Evolutionary conservation across 345 rosid species (phyloP).

Genomic region (Linum trigynum): DNA sequence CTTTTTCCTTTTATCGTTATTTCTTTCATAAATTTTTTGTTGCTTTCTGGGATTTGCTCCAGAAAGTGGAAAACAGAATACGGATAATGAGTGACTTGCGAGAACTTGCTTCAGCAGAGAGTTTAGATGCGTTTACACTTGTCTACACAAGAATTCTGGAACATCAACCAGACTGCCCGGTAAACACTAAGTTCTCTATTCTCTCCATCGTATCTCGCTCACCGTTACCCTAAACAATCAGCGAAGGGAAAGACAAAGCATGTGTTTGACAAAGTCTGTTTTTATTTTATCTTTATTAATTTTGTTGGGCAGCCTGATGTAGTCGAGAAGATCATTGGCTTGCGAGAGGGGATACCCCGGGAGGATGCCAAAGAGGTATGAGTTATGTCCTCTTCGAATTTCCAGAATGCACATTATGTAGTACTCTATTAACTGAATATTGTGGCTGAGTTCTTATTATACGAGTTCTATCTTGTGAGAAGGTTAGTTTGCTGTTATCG

Average conservation of each 20-base stretch:
- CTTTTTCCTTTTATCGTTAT: slow-evolving; percentile 1
- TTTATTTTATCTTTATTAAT: no score
- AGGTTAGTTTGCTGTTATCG: no score
- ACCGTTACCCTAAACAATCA: neutral
- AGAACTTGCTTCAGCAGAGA: slow-evolving; percentile 98
- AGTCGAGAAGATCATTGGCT: slow-evolving; percentile 90
- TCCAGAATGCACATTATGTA: no score
- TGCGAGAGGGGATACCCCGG: slow-evolving; percentile 92
- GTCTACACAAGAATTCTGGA: slow-evolving; percentile 89
- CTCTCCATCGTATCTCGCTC: neutral
- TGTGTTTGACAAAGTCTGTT: no score
- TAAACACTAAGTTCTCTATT: slow-evolving; percentile 15
- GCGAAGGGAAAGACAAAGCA: neutral
- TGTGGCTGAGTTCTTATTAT: no score
- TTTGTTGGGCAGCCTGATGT: slow-evolving; percentile 64
- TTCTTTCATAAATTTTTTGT: slow-evolving; percentile 1
- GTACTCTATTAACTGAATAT: no score
- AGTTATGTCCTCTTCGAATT: neutral
- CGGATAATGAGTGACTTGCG: slow-evolving; percentile 82
- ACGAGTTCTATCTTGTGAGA: no score
- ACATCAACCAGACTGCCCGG: slow-evolving; percentile 98
- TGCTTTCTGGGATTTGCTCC: slow-evolving; percentile 13
- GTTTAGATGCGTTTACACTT: slow-evolving; percentile 88
- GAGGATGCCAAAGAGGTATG: slow-evolving; percentile 97
- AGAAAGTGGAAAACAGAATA: slow-evolving; percentile 93